phyloP scores from a whole-genome alignment of 1,284 basidiomycete genomes.

The Golubevia sp. region DNA sequence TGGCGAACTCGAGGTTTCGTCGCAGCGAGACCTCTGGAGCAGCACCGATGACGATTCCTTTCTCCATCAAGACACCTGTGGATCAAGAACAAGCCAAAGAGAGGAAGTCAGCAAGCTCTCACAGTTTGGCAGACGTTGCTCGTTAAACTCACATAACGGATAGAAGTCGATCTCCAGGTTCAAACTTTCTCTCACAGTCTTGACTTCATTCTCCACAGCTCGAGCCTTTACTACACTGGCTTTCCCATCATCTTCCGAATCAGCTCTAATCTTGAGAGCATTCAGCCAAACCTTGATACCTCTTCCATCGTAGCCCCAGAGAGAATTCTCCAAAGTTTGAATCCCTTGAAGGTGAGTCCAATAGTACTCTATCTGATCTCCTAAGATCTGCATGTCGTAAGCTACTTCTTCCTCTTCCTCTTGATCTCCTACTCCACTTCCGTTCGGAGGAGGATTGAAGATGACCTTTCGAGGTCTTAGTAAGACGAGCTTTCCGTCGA shows the following conservation, averaged over 20 bases:
- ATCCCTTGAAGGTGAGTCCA: slow-evolving; percentile 97
- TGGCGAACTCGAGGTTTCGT: slow-evolving; percentile 80
- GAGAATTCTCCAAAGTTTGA: slow-evolving; percentile 87
- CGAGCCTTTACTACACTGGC: slow-evolving; percentile 41
- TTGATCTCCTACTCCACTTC: slow-evolving; percentile 64
- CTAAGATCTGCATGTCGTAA: slow-evolving; percentile 96
- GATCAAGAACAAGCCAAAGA: background rate
- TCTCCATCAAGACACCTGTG: slow-evolving; percentile 92
- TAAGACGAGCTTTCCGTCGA: slow-evolving; percentile 87
- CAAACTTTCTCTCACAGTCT: slow-evolving; percentile 86
- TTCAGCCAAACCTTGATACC: slow-evolving; percentile 93
- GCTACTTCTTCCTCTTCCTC: slow-evolving; percentile 85
- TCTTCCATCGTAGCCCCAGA: slow-evolving; percentile 95
- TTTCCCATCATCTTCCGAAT: slow-evolving; percentile 44
- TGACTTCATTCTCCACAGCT: slow-evolving; percentile 64
- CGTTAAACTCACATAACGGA: slow-evolving; percentile 75
- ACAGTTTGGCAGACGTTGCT: background rate
- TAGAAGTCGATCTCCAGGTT: slow-evolving; percentile 91
- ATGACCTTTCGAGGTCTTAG: slow-evolving; percentile 65
- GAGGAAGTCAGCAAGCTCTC: too few relatives aligned
- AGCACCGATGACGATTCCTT: slow-evolving; percentile 95
- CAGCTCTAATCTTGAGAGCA: slow-evolving; percentile 81
- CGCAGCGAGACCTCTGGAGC: slow-evolving; percentile 83
- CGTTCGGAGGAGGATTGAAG: slow-evolving; percentile 13
- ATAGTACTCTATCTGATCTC: slow-evolving; percentile 93